Evolutionary conservation across 176 grass and related monocot species (phyloP).

Genomic region (Zoysia pacifica): DNA sequence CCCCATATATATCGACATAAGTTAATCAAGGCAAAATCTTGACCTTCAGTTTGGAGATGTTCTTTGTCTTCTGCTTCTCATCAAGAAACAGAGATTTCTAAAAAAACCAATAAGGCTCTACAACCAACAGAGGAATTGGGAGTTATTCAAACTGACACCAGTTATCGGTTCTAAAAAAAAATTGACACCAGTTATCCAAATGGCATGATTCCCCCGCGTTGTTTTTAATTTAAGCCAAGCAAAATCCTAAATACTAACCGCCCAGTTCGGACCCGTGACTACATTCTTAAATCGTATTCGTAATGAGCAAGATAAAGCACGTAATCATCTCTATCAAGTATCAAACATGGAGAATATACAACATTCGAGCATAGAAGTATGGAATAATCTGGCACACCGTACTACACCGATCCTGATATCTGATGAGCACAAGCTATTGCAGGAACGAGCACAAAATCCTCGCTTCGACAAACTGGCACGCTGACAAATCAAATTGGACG

Average conservation of each 20-base stretch:
- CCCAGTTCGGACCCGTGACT: not conserved
- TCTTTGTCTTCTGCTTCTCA: not conserved
- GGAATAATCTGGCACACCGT: not conserved
- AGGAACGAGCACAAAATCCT: not conserved
- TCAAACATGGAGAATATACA: not conserved
- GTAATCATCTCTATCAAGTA: not conserved
- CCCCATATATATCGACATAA: not conserved
- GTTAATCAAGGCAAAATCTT: not conserved
- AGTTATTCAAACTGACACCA: not conserved
- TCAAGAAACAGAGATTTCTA: not conserved
- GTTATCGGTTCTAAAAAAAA: not conserved
- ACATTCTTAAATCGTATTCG: slow-evolving; percentile 10
- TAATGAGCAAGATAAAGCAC: not conserved
- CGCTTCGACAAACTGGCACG: not conserved
- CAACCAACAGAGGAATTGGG: not conserved
- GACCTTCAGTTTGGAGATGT: not conserved
- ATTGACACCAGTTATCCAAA: not conserved
- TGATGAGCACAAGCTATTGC: not conserved
- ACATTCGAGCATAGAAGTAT: not conserved
- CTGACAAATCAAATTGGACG: not conserved
- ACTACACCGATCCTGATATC: not conserved
- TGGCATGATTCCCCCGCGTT: not conserved
- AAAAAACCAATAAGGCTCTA: not conserved
- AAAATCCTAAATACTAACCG: not conserved
- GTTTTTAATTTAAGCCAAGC: not conserved